phyloP scores from a whole-genome alignment of 495 filamentous ascomycete genomes.

The Rhypophila decipiens region DNA sequence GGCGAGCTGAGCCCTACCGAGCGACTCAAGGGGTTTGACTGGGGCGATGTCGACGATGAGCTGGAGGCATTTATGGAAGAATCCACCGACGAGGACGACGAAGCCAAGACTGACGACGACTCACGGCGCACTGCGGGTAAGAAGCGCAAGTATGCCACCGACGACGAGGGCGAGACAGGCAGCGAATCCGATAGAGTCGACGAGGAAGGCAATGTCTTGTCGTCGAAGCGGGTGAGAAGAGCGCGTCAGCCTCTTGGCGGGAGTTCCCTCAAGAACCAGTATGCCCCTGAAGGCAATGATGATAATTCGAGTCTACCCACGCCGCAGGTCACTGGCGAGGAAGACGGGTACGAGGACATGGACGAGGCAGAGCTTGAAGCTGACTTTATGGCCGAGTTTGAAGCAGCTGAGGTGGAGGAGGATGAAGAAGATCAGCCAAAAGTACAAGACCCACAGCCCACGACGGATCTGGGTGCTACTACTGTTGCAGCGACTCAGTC shows the following conservation, averaged over 20 bases:
- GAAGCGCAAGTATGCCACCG: not conserved
- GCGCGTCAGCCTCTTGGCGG: constrained; percentile 10
- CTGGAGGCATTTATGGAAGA: constrained; percentile 66
- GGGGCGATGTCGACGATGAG: constrained; percentile 63
- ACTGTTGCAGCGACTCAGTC: too few species aligned
- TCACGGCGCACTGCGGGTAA: not conserved
- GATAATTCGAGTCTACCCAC: constrained; percentile 39
- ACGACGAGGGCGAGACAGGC: constrained; percentile 2
- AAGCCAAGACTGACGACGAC: constrained; percentile 24
- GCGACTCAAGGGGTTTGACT: constrained; percentile 48
- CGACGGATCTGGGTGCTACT: too few species aligned
- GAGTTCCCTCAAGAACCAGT: constrained; percentile 20
- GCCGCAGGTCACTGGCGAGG: constrained; percentile 43
- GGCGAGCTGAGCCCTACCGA: constrained; percentile 49
- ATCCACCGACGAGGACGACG: constrained; percentile 48
- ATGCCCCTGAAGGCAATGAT: constrained; percentile 12
- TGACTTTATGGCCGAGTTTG: constrained; percentile 61
- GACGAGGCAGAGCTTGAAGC: constrained; percentile 60
- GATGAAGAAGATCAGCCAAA: too few species aligned
- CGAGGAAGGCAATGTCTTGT: not conserved
- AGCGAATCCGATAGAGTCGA: not conserved
- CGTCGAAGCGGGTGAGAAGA: constrained; percentile 19
- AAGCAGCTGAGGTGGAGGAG: too few species aligned
- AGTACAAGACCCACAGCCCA: too few species aligned
- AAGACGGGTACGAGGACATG: constrained; percentile 37